Evolutionary conservation across 169 alveolate genomes (phyloP).

Genomic region (Babesia sp.): DNA sequence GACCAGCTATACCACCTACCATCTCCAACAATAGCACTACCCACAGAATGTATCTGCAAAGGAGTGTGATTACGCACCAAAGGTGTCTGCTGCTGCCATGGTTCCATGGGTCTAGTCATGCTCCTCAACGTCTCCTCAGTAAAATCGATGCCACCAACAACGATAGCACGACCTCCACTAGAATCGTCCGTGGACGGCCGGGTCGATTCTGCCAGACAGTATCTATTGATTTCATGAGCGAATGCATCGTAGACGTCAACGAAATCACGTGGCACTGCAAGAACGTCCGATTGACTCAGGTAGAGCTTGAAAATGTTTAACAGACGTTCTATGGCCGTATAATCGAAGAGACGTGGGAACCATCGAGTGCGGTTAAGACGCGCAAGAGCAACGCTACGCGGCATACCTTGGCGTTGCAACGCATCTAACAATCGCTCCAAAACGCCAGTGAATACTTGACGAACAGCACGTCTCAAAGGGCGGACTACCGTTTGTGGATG

Average conservation of each 20-base stretch:
- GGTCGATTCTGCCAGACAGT: constrained; percentile 39
- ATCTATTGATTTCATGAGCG: constrained; percentile 41
- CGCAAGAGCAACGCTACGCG: constrained; percentile 34
- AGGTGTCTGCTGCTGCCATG: constrained; percentile 12
- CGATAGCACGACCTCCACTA: constrained; percentile 40
- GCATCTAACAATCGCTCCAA: constrained; percentile 39
- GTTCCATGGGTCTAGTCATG: constrained; percentile 32
- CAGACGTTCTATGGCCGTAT: constrained; percentile 39
- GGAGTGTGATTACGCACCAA: background rate
- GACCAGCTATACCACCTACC: background rate
- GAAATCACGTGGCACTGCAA: constrained; percentile 59
- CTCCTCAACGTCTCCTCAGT: constrained; percentile 65
- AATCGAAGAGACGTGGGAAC: constrained; percentile 51
- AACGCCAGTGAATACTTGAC: constrained; percentile 26
- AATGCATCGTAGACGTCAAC: constrained; percentile 59
- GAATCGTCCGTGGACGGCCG: constrained; percentile 10
- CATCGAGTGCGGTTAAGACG: constrained; percentile 43
- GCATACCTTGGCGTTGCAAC: constrained; percentile 42
- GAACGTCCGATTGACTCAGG: constrained; percentile 52
- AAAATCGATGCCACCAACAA: constrained; percentile 68
- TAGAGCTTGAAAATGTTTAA: constrained; percentile 57
- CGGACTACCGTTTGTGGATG: constrained; percentile 54
- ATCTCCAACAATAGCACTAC: background rate
- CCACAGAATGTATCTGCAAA: background rate
- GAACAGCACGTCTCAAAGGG: constrained; percentile 48